Conservation (phyloP, 192 early-diverging fungal species). For the Lobosporangium transversale region DNA sequence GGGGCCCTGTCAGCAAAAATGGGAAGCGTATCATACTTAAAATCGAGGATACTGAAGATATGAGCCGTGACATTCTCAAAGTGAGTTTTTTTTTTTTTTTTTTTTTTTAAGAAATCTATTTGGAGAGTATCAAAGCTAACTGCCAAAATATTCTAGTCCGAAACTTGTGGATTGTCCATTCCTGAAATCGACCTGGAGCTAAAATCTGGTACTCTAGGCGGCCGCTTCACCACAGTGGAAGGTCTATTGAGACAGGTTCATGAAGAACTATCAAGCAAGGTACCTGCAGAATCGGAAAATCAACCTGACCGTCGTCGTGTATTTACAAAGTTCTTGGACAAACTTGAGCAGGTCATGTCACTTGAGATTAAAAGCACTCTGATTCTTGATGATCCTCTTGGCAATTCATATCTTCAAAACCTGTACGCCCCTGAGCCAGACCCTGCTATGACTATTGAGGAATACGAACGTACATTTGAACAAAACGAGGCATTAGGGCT, state of each 20-base stretch:
- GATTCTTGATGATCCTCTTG: constrained; percentile 90
- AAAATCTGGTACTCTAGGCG: constrained; percentile 89
- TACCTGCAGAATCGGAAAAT: constrained; percentile 80
- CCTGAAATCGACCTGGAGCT: constrained; percentile 92
- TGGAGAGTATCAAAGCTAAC: neutral
- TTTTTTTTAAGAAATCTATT: too few species aligned
- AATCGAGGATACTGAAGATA: constrained; percentile 86
- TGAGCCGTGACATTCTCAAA: constrained; percentile 93
- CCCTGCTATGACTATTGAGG: constrained; percentile 91
- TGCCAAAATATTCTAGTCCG: constrained; percentile 60
- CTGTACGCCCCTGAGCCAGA: constrained; percentile 93
- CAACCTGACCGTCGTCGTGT: constrained; percentile 57
- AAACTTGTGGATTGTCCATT: constrained; percentile 90
- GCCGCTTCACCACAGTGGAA: constrained; percentile 95
- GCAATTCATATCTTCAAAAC: constrained; percentile 93
- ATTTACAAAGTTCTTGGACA: constrained; percentile 77
- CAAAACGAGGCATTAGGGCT: constrained; percentile 89
- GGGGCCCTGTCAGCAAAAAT: constrained; percentile 81
- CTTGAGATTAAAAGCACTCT: constrained; percentile 68
- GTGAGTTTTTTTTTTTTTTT: constrained; percentile 31
- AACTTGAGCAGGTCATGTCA: constrained; percentile 65
- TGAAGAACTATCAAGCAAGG: constrained; percentile 77
- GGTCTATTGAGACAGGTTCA: constrained; percentile 90
- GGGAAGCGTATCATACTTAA: constrained; percentile 87
- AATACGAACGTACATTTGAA: constrained; percentile 87